phyloP scores from a whole-genome alignment of 306 rosid genomes.

The Dalbergia cochinchinensis region DNA sequence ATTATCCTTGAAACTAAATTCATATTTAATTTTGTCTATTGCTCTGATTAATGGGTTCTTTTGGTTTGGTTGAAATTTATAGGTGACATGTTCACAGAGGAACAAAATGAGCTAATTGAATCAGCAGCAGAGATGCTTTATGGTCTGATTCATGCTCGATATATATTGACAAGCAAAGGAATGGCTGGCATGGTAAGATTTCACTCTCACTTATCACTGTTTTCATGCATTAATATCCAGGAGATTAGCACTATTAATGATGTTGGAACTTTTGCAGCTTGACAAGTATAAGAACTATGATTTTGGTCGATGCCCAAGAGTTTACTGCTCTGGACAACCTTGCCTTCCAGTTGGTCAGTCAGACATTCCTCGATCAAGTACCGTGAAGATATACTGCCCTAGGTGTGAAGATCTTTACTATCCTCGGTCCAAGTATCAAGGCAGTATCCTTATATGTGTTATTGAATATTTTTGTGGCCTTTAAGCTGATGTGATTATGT shows the following conservation, averaged over 20 bases:
- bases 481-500: background rate
- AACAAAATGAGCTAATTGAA: constrained; percentile 94
- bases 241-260: constrained; percentile 35
- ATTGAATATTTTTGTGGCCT: background rate
- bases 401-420: constrained; percentile 97
- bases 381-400: constrained; percentile 97
- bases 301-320: constrained; percentile 99
- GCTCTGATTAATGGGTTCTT: background rate
- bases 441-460: constrained; percentile 88
- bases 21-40: background rate
- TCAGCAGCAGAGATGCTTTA: constrained; percentile 99
- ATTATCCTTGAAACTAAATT: constrained; percentile 11
- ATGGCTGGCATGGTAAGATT: constrained; percentile 91
- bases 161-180: constrained; percentile 94
- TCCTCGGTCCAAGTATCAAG: constrained; percentile 99
- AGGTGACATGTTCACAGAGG: constrained; percentile 99
- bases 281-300: constrained; percentile 97
- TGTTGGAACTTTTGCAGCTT: constrained; percentile 60
- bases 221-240: constrained; percentile 1
- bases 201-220: background rate
- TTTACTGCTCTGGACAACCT: constrained; percentile 98
- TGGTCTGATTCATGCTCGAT: constrained; percentile 94
- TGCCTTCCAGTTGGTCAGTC: constrained; percentile 99
- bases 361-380: constrained; percentile 95
- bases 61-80: constrained; percentile 40